Percentiles rank a stretch among this genome's conserved stretches.
Conservation (phyloP, 805 yeast species). For the Debaryomyces tyrocola region DNA sequence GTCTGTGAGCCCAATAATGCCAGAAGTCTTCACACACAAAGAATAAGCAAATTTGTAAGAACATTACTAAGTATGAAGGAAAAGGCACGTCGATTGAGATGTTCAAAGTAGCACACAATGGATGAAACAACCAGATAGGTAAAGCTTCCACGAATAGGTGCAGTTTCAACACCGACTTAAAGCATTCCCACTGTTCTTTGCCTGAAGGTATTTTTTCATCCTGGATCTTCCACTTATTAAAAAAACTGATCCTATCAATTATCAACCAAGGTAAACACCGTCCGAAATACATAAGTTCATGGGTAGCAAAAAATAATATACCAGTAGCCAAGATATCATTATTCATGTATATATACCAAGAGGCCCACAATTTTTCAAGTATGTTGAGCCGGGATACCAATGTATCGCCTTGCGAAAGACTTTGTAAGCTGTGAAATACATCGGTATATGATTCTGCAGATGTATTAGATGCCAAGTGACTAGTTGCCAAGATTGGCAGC, state of each 20-base stretch:
- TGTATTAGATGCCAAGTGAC: neutral
- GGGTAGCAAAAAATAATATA: slow-evolving; percentile 72
- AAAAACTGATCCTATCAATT: slow-evolving; percentile 81
- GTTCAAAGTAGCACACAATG: slow-evolving; percentile 79
- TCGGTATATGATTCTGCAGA: slow-evolving; percentile 2
- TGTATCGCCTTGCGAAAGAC: neutral
- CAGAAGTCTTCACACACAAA: slow-evolving; percentile 89
- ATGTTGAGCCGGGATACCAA: slow-evolving; percentile 35
- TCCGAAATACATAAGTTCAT: slow-evolving; percentile 88
- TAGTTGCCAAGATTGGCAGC: slow-evolving; percentile 6
- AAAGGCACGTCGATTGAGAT: slow-evolving; percentile 81
- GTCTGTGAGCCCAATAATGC: slow-evolving; percentile 96
- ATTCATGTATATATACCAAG: slow-evolving; percentile 79
- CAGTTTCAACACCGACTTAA: slow-evolving; percentile 77
- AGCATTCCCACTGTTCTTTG: slow-evolving; percentile 90
- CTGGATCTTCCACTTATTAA: slow-evolving; percentile 86
- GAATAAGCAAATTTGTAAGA: slow-evolving; percentile 68
- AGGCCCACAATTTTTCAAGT: slow-evolving; percentile 80
- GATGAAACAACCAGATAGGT: slow-evolving; percentile 97
- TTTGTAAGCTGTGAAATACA: slow-evolving; percentile 1
- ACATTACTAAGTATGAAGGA: slow-evolving; percentile 63
- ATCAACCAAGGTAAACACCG: slow-evolving; percentile 92
- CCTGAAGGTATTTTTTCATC: slow-evolving; percentile 77
- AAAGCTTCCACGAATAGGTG: slow-evolving; percentile 93
- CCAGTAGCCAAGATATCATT: slow-evolving; percentile 95